Percentiles rank a stretch among this genome's conserved stretches.
Evolutionary conservation across 2,329 filamentous ascomycete genomes (phyloP).

Genomic region (Aspergillus fructus): DNA sequence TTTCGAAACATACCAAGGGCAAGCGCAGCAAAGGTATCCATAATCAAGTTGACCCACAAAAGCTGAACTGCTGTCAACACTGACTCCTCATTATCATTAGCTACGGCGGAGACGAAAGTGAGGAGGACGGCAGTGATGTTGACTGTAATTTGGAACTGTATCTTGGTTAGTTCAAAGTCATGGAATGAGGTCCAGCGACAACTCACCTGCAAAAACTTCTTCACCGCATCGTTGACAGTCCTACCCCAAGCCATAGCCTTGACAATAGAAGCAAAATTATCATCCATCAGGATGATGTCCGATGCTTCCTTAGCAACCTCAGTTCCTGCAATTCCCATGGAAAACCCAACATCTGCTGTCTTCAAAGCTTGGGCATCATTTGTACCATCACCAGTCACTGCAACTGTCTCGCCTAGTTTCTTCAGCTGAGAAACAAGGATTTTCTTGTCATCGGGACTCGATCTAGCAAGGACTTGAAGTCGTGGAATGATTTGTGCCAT

Average conservation of each 20-base stretch:
- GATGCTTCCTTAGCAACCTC: constrained; percentile 84
- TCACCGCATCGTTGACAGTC: constrained; percentile 74
- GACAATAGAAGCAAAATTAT: constrained; percentile 84
- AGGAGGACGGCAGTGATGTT: constrained; percentile 68
- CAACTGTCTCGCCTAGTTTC: constrained; percentile 72
- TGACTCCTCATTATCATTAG: constrained; percentile 54
- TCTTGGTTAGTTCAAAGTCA: not conserved
- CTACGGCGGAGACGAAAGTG: constrained; percentile 64
- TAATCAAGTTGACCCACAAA: constrained; percentile 69
- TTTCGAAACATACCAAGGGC: constrained; percentile 45
- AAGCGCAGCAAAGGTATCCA: constrained; percentile 68
- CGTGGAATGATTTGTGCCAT: constrained; percentile 67
- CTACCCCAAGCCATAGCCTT: constrained; percentile 80
- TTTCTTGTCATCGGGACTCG: constrained; percentile 75
- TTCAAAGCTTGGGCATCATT: constrained; percentile 81
- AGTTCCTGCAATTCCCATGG: constrained; percentile 80
- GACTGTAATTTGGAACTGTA: constrained; percentile 51
- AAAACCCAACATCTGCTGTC: constrained; percentile 79
- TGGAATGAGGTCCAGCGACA: no score
- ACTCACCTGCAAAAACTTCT: constrained; percentile 62
- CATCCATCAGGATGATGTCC: constrained; percentile 82
- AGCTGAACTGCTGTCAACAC: constrained; percentile 67
- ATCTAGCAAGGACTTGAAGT: constrained; percentile 70
- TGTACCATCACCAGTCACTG: constrained; percentile 79
- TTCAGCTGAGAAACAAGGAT: constrained; percentile 70